Base-by-base conservation (phyloP, 2,329 filamentous ascomycete species). In the Pseudocercospora fijiensis region DNA sequence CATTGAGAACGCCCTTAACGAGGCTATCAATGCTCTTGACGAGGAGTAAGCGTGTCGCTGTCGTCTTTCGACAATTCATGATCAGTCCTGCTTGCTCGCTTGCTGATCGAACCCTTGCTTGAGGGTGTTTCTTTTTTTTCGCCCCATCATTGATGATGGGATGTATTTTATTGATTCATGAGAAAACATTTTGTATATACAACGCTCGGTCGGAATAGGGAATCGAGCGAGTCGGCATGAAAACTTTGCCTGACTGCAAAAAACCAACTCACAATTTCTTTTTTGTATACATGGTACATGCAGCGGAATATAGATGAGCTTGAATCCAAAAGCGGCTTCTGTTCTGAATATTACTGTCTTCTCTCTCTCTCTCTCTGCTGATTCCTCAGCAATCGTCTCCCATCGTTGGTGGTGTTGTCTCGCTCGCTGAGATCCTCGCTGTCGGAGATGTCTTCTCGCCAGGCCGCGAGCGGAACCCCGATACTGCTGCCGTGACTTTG, bases 1-100 rank as follows among this genome's bases (percentile, higher is more conserved):
- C 53, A 60, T 69, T 20, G 67, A 68, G 62, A 61, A 57, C 24
- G 56, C 57, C n/a, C 64, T 68, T 41, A 52, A 68, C 13, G 27
- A 33, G 33, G 63, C 67, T 43, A 55, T 61, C 52, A 57, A 61
- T 30, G 51, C 61, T 28, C 30, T 51, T 26, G 22, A 58, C 30
- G 33, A 47, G 13, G 57, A 45, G 45, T 58, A 51, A 59, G 30
- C 56, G 33, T 43, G 20, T 43, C 55, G 41, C 20, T 18, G 24
- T 26, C 13, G n/a, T 20, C 22, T 28, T 56, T 8, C 24, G 20
- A 41, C n/a, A 18, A 24, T 16, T 9, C 3, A 58, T 58, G 56
- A 58, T 45, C 56, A 58, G 20, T 49, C 22, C 18, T 49, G 20
- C n/a, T 16, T 37, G 33, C 16, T 37, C 33, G 33, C 18, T 49